Evolutionary conservation across 495 filamentous ascomycete genomes (phyloP), one percentile per base, ranked within the genome.

Genomic region (Oleoguttula mirabilis): DNA sequence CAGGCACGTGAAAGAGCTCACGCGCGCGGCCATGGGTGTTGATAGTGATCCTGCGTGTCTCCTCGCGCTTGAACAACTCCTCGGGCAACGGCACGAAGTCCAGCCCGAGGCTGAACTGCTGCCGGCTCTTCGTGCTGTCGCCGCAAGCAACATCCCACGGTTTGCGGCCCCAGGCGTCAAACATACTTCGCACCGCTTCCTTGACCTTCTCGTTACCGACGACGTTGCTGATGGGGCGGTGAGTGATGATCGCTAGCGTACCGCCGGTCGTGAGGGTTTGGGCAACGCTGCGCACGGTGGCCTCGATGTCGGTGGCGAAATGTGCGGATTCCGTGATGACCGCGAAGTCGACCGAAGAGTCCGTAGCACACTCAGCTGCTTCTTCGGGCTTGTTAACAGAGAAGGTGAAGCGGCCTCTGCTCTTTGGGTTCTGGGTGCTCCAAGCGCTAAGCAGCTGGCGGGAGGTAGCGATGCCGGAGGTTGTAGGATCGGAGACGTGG

Each of bases 361-460:
- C 47, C 4, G 47, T 28, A 10, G 36, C 27, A 10, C 20, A 7
- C 15, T 51, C 47, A 6, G 39, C 19, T 12, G 27, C 20, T 4
- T 45, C 23, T 35, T 51, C 47, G 4, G 41, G 40, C 42, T 45
- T 41, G 21, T 22, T 23, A 7, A 17, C 31, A 4, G 41, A 40
- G 32, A 51, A 51, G 10, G 47, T 51, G 24, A 51, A 51, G 20
- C 47, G 47, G 32, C 47, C 47, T 10, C 47, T 35, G 19, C 38
- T 51, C 41, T 45, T 45, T 3, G 45, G 36, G 21, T 45, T 45
- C 36, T 40, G 16, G 10, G 35, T 28, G 25, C 21, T 36, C 41
- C 42, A 51, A 1, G 1, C 12, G 22, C 27, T 46, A 1, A 51
- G 30, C 4, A 22, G 6, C 20, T 35, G 27, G 16, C 47, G 25